Percentiles rank a stretch among this genome's conserved stretches.
These are phyloP conservation scores for Boletus insuetus DNA, from an alignment of 768 basidiomycete species.

Conservation along the genomic window DNA sequence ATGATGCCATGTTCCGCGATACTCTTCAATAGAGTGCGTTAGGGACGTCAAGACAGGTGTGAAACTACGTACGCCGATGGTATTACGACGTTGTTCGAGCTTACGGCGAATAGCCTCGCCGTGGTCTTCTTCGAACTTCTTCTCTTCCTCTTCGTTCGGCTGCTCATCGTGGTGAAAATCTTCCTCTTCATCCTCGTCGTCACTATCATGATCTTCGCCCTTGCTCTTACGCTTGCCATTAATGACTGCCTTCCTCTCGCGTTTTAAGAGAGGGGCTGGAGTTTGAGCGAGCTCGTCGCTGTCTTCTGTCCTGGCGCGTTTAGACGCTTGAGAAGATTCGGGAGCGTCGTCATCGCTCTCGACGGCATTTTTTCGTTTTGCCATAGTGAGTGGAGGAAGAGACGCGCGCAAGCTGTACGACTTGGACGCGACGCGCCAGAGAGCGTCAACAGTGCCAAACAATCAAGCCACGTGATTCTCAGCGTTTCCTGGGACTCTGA, in stretches of 20 bases:
- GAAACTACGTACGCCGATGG: conserved; percentile 45
- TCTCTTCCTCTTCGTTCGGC: conserved; percentile 55
- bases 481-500: no score
- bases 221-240: conserved; percentile 35
- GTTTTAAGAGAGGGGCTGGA: conserved; percentile 10
- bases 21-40: conserved; percentile 42
- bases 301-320: conserved; percentile 45
- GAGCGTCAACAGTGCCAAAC: conserved; percentile 23
- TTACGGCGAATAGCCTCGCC: conserved; percentile 53
- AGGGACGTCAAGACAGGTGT: conserved; percentile 28
- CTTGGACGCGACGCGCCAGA: conserved; percentile 28
- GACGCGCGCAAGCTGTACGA: conserved; percentile 4
- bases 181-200: conserved; percentile 31
- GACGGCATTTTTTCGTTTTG: conserved; percentile 48
- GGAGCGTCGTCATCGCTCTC: conserved; percentile 43
- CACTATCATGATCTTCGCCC: conserved; percentile 27
- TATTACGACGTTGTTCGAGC: conserved; percentile 44
- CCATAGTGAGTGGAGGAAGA: conserved; percentile 38
- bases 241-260: conserved; percentile 29
- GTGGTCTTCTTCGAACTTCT: conserved; percentile 61
- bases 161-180: conserved; percentile 36
- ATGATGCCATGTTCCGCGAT: conserved; percentile 88
- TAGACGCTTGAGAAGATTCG: conserved; percentile 35
- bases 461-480: conserved; percentile 7
- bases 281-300: conserved; percentile 32